Base-by-base conservation (phyloP, 1,284 basidiomycete genomes). In the Heterobasidion occidentale region DNA sequence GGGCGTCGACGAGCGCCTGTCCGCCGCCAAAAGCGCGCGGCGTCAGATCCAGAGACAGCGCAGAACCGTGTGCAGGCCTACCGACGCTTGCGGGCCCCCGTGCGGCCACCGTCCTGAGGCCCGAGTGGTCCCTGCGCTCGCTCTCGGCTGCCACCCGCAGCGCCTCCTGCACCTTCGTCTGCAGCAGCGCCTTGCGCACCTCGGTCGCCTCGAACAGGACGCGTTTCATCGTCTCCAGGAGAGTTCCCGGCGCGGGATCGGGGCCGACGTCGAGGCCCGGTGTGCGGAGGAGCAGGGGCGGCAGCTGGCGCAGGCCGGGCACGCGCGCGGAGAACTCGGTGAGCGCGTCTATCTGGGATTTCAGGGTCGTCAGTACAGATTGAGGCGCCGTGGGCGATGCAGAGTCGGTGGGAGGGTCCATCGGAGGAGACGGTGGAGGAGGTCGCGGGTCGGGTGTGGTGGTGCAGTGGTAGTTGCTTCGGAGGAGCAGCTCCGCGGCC, bases 261-360 rank as follows among this genome's bases (percentile, higher is more conserved):
- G 46, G 19, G n/a, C 46, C 19, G 42, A 27, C 33, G 48, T 9
- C 33, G 11, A 34, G 48, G 19, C 48, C 48, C 19, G 42, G 17
- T 1, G 56, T 42, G 55, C 56, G 61, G 15, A 62, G 53, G 11
- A 62, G 55, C 35, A 50, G 44, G 7, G 55, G 38, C 5, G 61
- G 61, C n/a, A 61, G 36, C 44, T 54, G 55, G 47, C 61, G 61
- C 49, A 62, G 45, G 19, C 45, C 48, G 35, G 54, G 61, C 20
- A 62, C 14, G 17, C 60, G 58, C 56, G 52, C 54, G 47, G 49
- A 49, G 46, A 62, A 53, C 44, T 61, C 60, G 15, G 56, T 46
- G 35, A 62, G 52, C 14, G 52, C 47, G 50, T 62, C 61, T 51
- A 62, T 62, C 46, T 62, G 61, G n/a, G 61, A 54, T 46, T 62